phyloP scores from a whole-genome alignment of 345 rosid species.

The Sonneratia caseolaris region DNA sequence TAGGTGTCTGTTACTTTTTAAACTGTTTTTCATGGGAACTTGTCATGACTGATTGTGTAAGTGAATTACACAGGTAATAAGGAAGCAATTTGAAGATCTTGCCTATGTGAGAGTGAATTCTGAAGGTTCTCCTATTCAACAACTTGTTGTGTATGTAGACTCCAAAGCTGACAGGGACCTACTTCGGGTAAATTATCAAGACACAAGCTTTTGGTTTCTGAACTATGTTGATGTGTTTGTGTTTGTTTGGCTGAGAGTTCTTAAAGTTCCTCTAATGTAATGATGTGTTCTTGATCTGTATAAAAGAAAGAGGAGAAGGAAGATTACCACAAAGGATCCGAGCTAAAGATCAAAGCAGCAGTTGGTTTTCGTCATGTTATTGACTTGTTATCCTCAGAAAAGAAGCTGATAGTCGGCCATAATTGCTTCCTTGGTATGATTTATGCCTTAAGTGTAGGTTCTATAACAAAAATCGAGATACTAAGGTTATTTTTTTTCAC shows the following conservation, averaged over 20 bases:
- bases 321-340: slow-evolving; percentile 37
- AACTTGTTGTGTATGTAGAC: slow-evolving; percentile 55
- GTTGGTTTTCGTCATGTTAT: slow-evolving; percentile 85
- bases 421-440: slow-evolving; percentile 77
- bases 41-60: not conserved
- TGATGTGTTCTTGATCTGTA: not conserved
- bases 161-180: slow-evolving; percentile 46
- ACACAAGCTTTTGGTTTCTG: not conserved
- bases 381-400: slow-evolving; percentile 71
- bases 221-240: not conserved
- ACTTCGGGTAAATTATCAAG: slow-evolving; percentile 49
- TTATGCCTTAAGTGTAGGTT: not conserved
- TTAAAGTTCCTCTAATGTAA: not conserved
- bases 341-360: slow-evolving; percentile 53
- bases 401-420: slow-evolving; percentile 87
- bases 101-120: slow-evolving; percentile 29
- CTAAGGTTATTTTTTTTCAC: slow-evolving; percentile 13
- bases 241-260: not conserved
- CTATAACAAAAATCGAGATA: not conserved
- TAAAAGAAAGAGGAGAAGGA: slow-evolving; percentile 63
- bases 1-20: not conserved
- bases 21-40: not conserved
- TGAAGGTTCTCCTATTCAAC: slow-evolving; percentile 30
- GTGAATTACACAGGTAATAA: slow-evolving; percentile 33
- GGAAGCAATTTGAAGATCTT: slow-evolving; percentile 75